These are phyloP conservation scores for Mariannaea sp. DNA, from an alignment of 2,329 filamentous ascomycete genomes.

Conservation along the genomic window DNA sequence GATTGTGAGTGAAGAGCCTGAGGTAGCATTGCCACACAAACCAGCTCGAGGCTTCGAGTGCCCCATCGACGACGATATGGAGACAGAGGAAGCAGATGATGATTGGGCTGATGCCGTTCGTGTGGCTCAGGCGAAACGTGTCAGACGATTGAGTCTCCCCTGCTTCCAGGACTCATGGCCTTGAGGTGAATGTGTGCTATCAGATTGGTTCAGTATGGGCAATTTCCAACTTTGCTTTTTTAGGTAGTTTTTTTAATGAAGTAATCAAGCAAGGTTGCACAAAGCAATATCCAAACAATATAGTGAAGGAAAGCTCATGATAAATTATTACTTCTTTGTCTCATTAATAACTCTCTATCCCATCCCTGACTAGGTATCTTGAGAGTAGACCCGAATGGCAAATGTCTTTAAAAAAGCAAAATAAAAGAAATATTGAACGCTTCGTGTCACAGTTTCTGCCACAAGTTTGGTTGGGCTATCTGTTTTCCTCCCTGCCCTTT, in stretches of 20 bases:
- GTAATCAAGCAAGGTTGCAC: too few species aligned
- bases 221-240: neutral
- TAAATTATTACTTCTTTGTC: slow-evolving; percentile 18
- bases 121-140: slow-evolving; percentile 8
- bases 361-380: slow-evolving; percentile 3
- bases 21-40: slow-evolving; percentile 20
- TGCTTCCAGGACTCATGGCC: slow-evolving; percentile 37
- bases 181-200: slow-evolving; percentile 15
- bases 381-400: slow-evolving; percentile 6
- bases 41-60: slow-evolving; percentile 7
- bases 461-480: neutral
- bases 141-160: slow-evolving; percentile 39
- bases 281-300: too few species aligned
- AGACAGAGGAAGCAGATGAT: neutral
- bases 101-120: slow-evolving; percentile 6
- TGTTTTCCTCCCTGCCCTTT: neutral
- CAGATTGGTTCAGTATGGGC: neutral
- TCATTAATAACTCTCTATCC: slow-evolving; percentile 11
- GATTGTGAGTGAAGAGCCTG: slow-evolving; percentile 35
- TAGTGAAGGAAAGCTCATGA: neutral
- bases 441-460: slow-evolving; percentile 13
- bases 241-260: too few species aligned
- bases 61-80: slow-evolving; percentile 1
- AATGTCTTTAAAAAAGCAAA: too few species aligned
- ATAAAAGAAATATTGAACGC: slow-evolving; percentile 14